Base-by-base conservation (phyloP, 106 monocot genomes). In the Phalaenopsis equestris region DNA sequence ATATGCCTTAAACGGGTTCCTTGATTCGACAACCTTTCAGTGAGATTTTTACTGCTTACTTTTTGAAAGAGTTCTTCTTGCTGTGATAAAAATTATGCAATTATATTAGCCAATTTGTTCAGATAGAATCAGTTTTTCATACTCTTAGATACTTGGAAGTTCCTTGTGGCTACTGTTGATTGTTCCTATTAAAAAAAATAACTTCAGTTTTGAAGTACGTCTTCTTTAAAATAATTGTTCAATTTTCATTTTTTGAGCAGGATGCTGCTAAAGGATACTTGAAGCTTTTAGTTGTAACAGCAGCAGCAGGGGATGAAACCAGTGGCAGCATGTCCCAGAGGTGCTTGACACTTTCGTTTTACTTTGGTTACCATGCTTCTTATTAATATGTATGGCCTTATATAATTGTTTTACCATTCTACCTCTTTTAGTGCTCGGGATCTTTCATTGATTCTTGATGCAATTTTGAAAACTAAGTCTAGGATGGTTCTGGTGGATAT, bases 381-480 rank as follows among this genome's bases (percentile, higher is more conserved):
- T 76, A 24, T 30, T 23, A 14, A 12, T 43, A 45, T 36, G 42
- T 43, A 74, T 49, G 48, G 14, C 48, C 76, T 76, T 48, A 52
- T 49, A 14, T 12, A 12, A 2, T 23, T 49, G 3, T 49, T 42
- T 42, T 4, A 23, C 30, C 38, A 55, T 82, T 81, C 37, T 83
- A 6, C 82, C 43, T 84, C 68, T 86, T 82, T 77, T 75, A 99
- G 98, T 80, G 86, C 87, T 56, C 87, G 94, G 55, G 93, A 99
- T 84, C 89, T 99, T 55, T 99, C 92, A 30, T 84, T 99, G 81
- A 92, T 99, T 79, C 94, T 99, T 83, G 98, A 99, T 78, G 98
- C 98, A 19, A 88, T 99, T 84, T 75, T 91, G 78, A 99, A 94
- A 79, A 99, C 98, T 72, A 92, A 91, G 83, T 94, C 94, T 77